Evolutionary conservation across 2,329 filamentous ascomycete genomes (phyloP), one percentile per base, ranked within the genome.

Genomic region (Chaetomium sp.): DNA sequence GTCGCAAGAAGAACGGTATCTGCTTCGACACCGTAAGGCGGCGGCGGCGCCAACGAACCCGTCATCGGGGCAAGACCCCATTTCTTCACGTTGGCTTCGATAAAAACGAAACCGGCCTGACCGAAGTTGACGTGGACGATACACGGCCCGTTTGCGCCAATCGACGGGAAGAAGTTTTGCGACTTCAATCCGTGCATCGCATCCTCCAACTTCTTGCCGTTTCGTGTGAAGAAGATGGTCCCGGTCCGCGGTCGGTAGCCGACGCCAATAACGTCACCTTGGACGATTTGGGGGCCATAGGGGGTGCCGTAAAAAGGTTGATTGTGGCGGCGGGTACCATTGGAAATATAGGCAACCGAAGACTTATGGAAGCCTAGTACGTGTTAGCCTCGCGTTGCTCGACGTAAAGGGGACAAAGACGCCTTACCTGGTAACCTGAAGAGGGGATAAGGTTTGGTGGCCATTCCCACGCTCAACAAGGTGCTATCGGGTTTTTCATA

Each of bases 61-160:
- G 92, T 97, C 85, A 96, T 96, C 5, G 95, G 95, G 56, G 95
- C 95, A 62, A 99, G 82, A 1, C 95, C 95, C 95, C 95, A 99
- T 82, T 98, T 99, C 87, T 99, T 99, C 66, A 99, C 95, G 73
- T 99, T 99, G 67, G 94, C 95, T 78, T 99, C 95, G 72, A 99
- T 98, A 74, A 98, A 99, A 57, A 99, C 95, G 74, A 98, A 99
- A 38, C 95, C 95, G 74, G 95, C 92, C 76, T 99, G 95, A 8
- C 95, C 95, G 76, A 99, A 96, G 77, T 99, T 99, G 75, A 98
- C 95, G 75, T 99, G 94, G 1, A 99, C 87, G 35, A 89, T 89
- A 72, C 92, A 93, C 19, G 95, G 95, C 0, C 95, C 95, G 74
- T 95, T 97, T 64, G 95, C 93, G 51, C 95, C 95, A n/a, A 99